A percentile compares a stretch with the other conserved stretches of the same genome.
These are phyloP conservation scores for Claviceps digitariae DNA, from an alignment of 2,329 filamentous ascomycete species.

Conservation along the genomic window DNA sequence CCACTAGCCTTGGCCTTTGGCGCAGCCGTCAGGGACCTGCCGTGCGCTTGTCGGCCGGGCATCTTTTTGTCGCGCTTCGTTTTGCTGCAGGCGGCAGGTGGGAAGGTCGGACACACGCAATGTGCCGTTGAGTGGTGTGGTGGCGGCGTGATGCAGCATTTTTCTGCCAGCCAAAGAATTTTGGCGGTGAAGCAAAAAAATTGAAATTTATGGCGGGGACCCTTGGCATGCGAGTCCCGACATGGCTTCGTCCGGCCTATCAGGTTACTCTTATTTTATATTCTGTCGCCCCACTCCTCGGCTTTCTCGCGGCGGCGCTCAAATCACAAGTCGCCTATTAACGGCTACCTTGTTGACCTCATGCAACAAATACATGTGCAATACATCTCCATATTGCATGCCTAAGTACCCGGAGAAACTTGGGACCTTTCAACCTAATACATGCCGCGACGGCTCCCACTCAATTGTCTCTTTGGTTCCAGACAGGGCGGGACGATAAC, in stretches of 20 bases:
- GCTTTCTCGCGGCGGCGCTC: background rate
- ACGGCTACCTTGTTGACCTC: background rate
- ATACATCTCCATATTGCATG: too few relatives aligned
- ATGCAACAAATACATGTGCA: too few relatives aligned
- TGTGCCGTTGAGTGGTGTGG: background rate
- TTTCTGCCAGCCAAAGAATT: constrained; percentile 19
- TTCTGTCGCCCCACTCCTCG: constrained; percentile 3
- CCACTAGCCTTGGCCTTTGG: constrained; percentile 18
- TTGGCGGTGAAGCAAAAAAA: constrained; percentile 17
- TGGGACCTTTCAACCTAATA: background rate
- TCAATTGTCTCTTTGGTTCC: background rate
- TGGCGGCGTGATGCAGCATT: constrained; percentile 6
- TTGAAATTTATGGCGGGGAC: too few relatives aligned
- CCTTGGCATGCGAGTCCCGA: constrained; percentile 4
- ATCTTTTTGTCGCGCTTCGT: constrained; percentile 20
- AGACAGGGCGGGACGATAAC: background rate
- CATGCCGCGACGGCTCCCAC: background rate
- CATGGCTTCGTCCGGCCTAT: constrained; percentile 15
- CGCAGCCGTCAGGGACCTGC: constrained; percentile 32
- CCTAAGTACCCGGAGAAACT: background rate
- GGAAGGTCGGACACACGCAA: background rate
- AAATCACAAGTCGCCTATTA: background rate
- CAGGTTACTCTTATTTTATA: constrained; percentile 13
- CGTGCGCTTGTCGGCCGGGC: constrained; percentile 47
- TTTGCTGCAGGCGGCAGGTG: background rate